Evolutionary conservation across 2,329 filamentous ascomycete genomes (phyloP), one percentile per base, ranked within the genome.

Genomic region (Verticillium nonalfalfae): DNA sequence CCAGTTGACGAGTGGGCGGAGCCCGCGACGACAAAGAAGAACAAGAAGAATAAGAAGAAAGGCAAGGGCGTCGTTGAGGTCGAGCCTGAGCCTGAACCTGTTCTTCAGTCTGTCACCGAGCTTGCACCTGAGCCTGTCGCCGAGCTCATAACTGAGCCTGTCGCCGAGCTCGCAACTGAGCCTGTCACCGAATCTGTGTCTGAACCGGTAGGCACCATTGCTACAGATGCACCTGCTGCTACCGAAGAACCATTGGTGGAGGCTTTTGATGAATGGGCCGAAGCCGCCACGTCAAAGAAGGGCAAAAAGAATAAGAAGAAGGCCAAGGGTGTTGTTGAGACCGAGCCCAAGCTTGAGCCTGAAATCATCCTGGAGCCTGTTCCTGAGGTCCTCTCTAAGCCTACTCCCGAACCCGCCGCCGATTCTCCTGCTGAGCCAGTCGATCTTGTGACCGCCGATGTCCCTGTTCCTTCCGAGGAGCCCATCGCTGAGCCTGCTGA

Each of bases 11-110:
- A 57, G 13, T 57, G 56, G 56, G 33, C 34, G 15, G 56, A 57
- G 31, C 18, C 18, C 14, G 14, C 33, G 15, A 35, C 56, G 21
- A 18, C 56, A n/a, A 57, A 56, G 26, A 56, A 57, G 56, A 34
- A 34, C 15, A 57, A 39, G 57, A 58, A 58, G 26, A 58, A 45
- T 21, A 45, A 59, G 58, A 59, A 58, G 39, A 58, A 58, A 26
- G 57, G 14, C 26, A 58, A 58, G 57, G 33, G 14, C 18, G 39
- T 50, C 57, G 13, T 36, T 15, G 57, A 58, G 26, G 13, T 36
- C 26, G 57, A 58, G 26, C 36, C 34, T 34, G 57, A 50, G 26
- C 18, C 57, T 3, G 57, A 58, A 33, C 21, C 57, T 18, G 13
- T 36, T 15, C 14, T 31, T 31, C 26, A 56, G 54, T n/a, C 31